phyloP scores from a whole-genome alignment of 1,139 yeast genomes.

The Candida neerlandica region DNA sequence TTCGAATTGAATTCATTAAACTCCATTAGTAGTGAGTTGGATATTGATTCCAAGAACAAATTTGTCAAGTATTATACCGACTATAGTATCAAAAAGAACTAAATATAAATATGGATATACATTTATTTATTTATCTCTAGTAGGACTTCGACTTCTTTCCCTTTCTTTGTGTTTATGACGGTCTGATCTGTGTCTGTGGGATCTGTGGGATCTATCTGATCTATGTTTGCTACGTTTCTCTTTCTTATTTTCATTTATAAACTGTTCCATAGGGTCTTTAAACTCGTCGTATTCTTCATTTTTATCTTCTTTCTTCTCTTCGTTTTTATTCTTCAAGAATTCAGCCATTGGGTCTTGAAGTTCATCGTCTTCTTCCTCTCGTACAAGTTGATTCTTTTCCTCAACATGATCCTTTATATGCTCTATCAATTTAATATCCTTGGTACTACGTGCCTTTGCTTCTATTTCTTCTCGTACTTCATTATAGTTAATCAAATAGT shows the following conservation, averaged over 20 bases:
- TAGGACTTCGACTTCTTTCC: constrained; percentile 8
- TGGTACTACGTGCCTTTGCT: constrained; percentile 5
- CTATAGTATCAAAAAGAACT: constrained; percentile 16
- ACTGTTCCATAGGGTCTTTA: constrained; percentile 23
- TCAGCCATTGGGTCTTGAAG: constrained; percentile 24
- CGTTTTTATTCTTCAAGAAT: constrained; percentile 13
- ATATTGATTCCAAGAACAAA: constrained; percentile 29
- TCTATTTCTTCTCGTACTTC: constrained; percentile 21
- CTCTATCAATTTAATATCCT: constrained; percentile 7
- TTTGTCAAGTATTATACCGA: constrained; percentile 39
- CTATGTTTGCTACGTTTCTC: constrained; percentile 13
- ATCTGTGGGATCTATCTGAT: constrained; percentile 8
- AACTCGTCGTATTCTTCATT: constrained; percentile 18
- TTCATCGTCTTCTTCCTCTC: constrained; percentile 14
- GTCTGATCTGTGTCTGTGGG: constrained; percentile 11
- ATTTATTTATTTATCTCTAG: neutral
- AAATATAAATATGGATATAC: neutral
- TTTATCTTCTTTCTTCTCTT: neutral
- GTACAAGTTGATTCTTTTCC: constrained; percentile 6
- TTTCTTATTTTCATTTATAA: constrained; percentile 15
- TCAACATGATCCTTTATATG: constrained; percentile 6
- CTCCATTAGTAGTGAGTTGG: constrained; percentile 29
- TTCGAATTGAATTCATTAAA: constrained; percentile 35
- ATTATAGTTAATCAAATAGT: constrained; percentile 38
- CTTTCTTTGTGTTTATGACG: constrained; percentile 7